Percentiles rank a stretch among this genome's conserved stretches.
phyloP scores from a whole-genome alignment of 2,329 filamentous ascomycete species.

The Xylaria sp. region DNA sequence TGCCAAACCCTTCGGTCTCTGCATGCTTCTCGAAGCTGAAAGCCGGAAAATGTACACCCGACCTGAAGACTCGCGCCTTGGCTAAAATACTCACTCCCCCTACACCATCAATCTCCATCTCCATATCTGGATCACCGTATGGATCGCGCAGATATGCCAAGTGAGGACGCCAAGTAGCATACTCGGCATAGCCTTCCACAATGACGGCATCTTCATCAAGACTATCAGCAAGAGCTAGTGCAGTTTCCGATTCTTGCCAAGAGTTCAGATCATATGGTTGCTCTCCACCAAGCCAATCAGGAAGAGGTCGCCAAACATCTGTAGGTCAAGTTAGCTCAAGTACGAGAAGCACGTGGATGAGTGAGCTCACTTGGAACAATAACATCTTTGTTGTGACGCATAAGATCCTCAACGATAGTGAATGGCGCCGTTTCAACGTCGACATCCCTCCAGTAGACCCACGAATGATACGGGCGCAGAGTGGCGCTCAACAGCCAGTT shows the following conservation, averaged over 20 bases:
- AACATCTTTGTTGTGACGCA: conserved; percentile 98
- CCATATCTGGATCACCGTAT: conserved; percentile 97
- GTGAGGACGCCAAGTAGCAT: conserved; percentile 97
- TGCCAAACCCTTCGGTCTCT: conserved; percentile 97
- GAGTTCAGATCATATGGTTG: conserved; percentile 98
- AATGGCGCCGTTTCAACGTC: conserved; percentile 97
- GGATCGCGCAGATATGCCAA: conserved; percentile 95
- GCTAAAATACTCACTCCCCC: conserved; percentile 97
- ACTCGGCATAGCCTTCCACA: conserved; percentile 98
- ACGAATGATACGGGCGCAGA: conserved; percentile 91
- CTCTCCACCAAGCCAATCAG: conserved; percentile 97
- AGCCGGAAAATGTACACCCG: conserved; percentile 94
- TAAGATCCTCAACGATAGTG: conserved; percentile 95
- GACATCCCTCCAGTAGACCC: conserved; percentile 99
- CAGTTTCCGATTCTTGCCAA: conserved; percentile 99
- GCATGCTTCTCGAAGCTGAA: conserved; percentile 99
- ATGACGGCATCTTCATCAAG: conserved; percentile 98
- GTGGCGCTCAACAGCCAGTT: conserved; percentile 97
- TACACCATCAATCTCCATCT: conserved; percentile 99
- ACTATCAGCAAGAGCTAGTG: conserved; percentile 88
- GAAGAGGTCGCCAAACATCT: conserved; percentile 98
- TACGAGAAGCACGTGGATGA: not conserved
- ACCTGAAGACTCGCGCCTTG: conserved; percentile 93
- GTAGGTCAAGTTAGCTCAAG: not conserved
- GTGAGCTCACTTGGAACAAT: conserved; percentile 91